These are phyloP conservation scores for Pelargonium citronellum DNA, from an alignment of 441 rosid genomes.

Conservation along the genomic window DNA sequence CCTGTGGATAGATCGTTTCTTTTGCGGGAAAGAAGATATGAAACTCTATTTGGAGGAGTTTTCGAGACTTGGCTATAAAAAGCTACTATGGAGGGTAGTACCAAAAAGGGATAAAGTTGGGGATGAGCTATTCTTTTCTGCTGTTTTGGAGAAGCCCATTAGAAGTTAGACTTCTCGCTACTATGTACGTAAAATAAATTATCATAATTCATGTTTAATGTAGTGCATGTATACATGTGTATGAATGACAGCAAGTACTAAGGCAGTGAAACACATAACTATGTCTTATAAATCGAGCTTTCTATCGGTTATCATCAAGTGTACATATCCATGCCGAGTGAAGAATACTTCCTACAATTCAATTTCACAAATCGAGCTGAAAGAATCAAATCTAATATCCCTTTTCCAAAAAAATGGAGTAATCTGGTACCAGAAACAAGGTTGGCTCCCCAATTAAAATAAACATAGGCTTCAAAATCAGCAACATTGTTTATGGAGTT, in stretches of 20 bases:
- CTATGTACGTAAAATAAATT: no score
- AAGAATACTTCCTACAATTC: not conserved
- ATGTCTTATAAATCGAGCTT: conserved; percentile 1
- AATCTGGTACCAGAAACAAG: not conserved
- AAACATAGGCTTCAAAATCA: no score
- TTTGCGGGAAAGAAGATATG: conserved; percentile 39
- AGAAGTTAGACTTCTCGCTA: conserved; percentile 17
- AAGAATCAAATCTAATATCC: not conserved
- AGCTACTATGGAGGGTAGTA: conserved; percentile 41
- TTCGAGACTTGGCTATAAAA: conserved; percentile 35
- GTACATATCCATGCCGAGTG: not conserved
- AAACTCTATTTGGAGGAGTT: conserved; percentile 40
- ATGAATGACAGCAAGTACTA: not conserved
- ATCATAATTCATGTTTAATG: no score
- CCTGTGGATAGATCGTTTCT: conserved; percentile 52
- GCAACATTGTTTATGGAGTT: no score
- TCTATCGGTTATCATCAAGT: not conserved
- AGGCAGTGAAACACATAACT: not conserved
- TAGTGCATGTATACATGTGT: not conserved
- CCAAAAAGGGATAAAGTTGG: conserved; percentile 41
- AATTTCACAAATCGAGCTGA: not conserved
- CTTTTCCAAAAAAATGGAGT: not conserved
- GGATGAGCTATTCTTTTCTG: conserved; percentile 48
- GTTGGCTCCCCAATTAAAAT: not conserved
- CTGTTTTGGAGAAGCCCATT: conserved; percentile 46